Conservation (phyloP, 1,284 basidiomycete species). For the Malassezia sp. region DNA sequence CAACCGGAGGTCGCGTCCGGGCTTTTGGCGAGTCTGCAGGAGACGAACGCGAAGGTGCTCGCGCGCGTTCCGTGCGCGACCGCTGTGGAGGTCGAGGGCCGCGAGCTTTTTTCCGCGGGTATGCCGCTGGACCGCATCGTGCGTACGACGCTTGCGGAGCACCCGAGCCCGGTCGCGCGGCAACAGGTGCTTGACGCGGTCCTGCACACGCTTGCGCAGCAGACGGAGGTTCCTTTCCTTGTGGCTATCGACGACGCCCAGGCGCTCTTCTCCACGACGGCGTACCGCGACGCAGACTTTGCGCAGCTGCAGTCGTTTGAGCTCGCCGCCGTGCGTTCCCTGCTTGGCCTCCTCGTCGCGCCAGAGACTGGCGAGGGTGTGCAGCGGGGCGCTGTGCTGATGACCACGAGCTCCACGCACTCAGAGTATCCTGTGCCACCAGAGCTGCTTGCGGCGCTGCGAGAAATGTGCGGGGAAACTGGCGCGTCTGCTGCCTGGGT, state of each 20-base stretch:
- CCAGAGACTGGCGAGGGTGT: conserved; percentile 1
- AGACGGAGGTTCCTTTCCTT: conserved; percentile 62
- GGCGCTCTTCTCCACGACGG: conserved; percentile 60
- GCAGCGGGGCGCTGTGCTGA: conserved; percentile 21
- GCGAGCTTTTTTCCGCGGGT: conserved; percentile 10
- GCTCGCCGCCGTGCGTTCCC: conserved; percentile 61
- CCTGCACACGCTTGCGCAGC: conserved; percentile 58
- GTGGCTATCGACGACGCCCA: conserved; percentile 80
- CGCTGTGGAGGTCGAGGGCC: conserved; percentile 18
- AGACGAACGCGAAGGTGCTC: conserved; percentile 42
- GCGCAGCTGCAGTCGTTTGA: conserved; percentile 63
- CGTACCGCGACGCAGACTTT: conserved; percentile 71
- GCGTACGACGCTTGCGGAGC: conserved; percentile 10
- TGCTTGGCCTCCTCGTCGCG: conserved; percentile 24
- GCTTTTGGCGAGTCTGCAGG: conserved; percentile 44
- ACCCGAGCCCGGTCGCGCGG: conserved; percentile 3
- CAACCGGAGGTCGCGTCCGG: conserved; percentile 54
- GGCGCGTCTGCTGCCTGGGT: conserved; percentile 5
- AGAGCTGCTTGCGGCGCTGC: conserved; percentile 24
- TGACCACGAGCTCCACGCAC: conserved; percentile 26
- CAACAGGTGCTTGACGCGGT: conserved; percentile 59
- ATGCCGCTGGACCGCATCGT: conserved; percentile 22
- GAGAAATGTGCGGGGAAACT: conserved; percentile 5
- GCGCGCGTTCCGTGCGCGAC: conserved; percentile 15
- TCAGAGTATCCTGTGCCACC: conserved; percentile 22